These are phyloP conservation scores for Penicillium sp. DNA, from an alignment of 2,329 filamentous ascomycete species.

Conservation along the genomic window DNA sequence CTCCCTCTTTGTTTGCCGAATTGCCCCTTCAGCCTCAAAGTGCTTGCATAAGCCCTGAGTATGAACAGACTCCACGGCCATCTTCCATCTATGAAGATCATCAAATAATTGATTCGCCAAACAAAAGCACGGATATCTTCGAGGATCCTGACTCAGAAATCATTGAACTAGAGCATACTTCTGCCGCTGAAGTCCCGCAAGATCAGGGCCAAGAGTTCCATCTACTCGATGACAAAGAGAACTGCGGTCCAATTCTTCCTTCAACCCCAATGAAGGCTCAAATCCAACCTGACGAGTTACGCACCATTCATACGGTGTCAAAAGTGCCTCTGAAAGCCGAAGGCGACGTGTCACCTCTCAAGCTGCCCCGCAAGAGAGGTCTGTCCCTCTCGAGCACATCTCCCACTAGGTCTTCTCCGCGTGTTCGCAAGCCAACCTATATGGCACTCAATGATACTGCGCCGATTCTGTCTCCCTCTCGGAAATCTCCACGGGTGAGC, in stretches of 20 bases:
- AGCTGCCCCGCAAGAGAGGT: conserved; percentile 47
- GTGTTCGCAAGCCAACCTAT: conserved; percentile 26
- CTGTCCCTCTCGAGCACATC: conserved; percentile 54
- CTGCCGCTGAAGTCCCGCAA: conserved; percentile 2
- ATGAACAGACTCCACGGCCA: conserved; percentile 12
- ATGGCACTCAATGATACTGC: conserved; percentile 23
- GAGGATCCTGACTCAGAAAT: conserved; percentile 22
- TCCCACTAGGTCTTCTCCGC: conserved; percentile 35
- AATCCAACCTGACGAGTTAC: conserved; percentile 46
- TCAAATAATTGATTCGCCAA: conserved; percentile 14
- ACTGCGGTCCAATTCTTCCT: conserved; percentile 38
- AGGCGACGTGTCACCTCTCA: conserved; percentile 51
- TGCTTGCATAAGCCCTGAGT: conserved; percentile 14
- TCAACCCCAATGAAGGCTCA: conserved; percentile 56
- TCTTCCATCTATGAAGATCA: conserved; percentile 10
- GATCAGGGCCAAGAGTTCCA: conserved; percentile 11
- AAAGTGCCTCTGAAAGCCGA: conserved; percentile 74
- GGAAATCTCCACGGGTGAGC: conserved; percentile 24
- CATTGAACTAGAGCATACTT: neutral
- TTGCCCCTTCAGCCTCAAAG: conserved; percentile 14
- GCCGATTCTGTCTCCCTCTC: conserved; percentile 31
- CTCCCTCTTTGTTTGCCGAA: conserved; percentile 16
- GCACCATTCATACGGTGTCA: conserved; percentile 68
- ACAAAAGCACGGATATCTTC: conserved; percentile 20
- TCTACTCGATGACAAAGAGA: conserved; percentile 33